Conservation (phyloP, 352 stramenopile species). For the Globisporangium uncinulatum region DNA sequence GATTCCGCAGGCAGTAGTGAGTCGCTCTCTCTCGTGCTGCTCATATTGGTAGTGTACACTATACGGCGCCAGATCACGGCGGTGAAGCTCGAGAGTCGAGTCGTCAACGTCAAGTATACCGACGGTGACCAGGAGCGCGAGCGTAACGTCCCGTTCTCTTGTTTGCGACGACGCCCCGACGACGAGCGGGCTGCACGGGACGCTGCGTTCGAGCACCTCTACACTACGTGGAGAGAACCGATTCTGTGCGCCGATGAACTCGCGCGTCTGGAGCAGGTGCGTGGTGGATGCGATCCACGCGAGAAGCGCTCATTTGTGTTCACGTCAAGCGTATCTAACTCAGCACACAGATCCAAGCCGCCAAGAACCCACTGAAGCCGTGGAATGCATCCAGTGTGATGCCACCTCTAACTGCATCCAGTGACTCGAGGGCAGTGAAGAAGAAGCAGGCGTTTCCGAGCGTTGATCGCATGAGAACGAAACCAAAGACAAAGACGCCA, state of each 20-base stretch:
- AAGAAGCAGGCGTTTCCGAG: background rate
- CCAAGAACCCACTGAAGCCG: conserved; percentile 16
- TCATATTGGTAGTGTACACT: background rate
- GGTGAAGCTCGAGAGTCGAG: conserved; percentile 16
- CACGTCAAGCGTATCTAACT: background rate
- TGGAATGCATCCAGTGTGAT: conserved; percentile 16
- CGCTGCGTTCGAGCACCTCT: conserved; percentile 26
- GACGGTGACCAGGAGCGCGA: conserved; percentile 43
- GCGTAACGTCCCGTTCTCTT: conserved; percentile 29
- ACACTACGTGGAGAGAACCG: conserved; percentile 27
- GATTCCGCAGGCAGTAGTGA: background rate
- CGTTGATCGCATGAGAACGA: background rate
- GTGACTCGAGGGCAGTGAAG: background rate
- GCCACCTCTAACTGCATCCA: background rate
- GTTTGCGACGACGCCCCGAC: conserved; percentile 25
- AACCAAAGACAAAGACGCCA: background rate
- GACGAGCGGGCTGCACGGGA: conserved; percentile 20
- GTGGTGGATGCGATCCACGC: background rate
- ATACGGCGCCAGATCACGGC: conserved; percentile 15
- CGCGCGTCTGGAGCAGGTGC: conserved; percentile 31
- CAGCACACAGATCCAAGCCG: conserved; percentile 16
- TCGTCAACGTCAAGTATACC: conserved; percentile 36
- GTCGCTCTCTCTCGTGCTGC: background rate
- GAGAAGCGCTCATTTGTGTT: too few relatives aligned
- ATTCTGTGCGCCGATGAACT: conserved; percentile 28